These are phyloP conservation scores for Ophiosphaerella korrae DNA, from an alignment of 2,329 filamentous ascomycete genomes.

Conservation along the genomic window DNA sequence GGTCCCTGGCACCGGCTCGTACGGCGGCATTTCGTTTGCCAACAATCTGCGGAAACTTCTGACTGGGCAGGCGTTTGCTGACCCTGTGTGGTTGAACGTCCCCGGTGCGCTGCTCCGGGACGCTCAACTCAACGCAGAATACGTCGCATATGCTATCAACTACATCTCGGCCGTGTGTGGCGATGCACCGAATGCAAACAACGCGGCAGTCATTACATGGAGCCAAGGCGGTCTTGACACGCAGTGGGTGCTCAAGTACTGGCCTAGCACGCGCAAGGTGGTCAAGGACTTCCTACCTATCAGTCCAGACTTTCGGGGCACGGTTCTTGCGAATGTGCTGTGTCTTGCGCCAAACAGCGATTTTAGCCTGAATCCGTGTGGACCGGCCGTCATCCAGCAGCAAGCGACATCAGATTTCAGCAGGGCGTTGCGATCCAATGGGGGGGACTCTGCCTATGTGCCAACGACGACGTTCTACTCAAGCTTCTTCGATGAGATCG, in stretches of 20 bases:
- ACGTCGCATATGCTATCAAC: constrained; percentile 63
- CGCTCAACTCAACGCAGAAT: constrained; percentile 59
- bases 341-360: constrained; percentile 25
- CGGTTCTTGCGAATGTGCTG: constrained; percentile 43
- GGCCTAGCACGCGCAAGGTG: constrained; percentile 55
- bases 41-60: constrained; percentile 59
- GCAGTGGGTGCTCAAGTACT: constrained; percentile 65
- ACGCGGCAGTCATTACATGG: constrained; percentile 55
- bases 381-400: constrained; percentile 56
- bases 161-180: constrained; percentile 54
- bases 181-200: not conserved
- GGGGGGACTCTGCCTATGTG: constrained; percentile 60
- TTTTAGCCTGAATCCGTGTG: constrained; percentile 29
- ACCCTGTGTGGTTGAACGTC: constrained; percentile 61
- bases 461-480: constrained; percentile 62
- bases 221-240: constrained; percentile 61
- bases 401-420: constrained; percentile 53
- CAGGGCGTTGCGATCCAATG: constrained; percentile 48
- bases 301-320: constrained; percentile 60
- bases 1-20: constrained; percentile 59
- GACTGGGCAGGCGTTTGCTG: constrained; percentile 24
- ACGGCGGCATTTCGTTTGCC: constrained; percentile 53
- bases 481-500: constrained; percentile 56
- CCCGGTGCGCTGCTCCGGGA: constrained; percentile 55
- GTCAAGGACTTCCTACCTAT: constrained; percentile 60